These are phyloP conservation scores for Xylaria cubensis DNA, from an alignment of 495 filamentous ascomycete genomes.

Conservation along the genomic window DNA sequence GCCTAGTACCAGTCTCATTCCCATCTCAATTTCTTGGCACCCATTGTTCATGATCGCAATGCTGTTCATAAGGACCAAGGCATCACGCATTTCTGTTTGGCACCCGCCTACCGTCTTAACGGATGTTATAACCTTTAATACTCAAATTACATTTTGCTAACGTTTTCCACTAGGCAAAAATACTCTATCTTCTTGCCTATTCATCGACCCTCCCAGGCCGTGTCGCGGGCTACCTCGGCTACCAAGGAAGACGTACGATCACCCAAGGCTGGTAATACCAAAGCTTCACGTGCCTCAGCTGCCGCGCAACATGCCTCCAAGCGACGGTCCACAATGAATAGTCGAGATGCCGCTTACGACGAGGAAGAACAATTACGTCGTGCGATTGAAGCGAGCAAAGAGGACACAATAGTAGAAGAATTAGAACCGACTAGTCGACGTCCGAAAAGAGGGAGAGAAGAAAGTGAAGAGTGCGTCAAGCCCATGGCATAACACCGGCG, in stretches of 20 bases:
- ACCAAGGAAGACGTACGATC: constrained; percentile 62
- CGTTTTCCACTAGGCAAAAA: constrained; percentile 52
- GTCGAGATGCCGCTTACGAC: constrained; percentile 92
- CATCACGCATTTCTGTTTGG: not conserved
- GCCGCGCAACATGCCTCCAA: constrained; percentile 66
- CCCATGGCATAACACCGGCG: not conserved
- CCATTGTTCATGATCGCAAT: not conserved
- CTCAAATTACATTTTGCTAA: constrained; percentile 34
- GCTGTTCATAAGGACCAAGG: not conserved
- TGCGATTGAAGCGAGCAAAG: constrained; percentile 95
- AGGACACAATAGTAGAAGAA: constrained; percentile 59
- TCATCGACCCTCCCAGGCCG: constrained; percentile 52
- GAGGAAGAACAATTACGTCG: constrained; percentile 88
- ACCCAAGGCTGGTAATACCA: constrained; percentile 55
- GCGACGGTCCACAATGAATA: constrained; percentile 96
- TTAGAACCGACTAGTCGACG: constrained; percentile 62
- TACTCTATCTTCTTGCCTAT: constrained; percentile 64
- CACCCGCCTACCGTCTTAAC: not conserved
- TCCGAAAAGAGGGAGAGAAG: constrained; percentile 84
- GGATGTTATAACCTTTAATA: not conserved
- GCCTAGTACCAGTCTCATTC: constrained; percentile 40
- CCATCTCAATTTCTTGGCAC: constrained; percentile 8
- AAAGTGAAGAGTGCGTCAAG: constrained; percentile 83
- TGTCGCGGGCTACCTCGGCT: constrained; percentile 61
- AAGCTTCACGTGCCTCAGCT: constrained; percentile 51